Percentiles rank a stretch among this genome's conserved stretches.
Evolutionary conservation across 2,329 filamentous ascomycete species (phyloP).

Genomic region (Aspergillus spinulosporus): DNA sequence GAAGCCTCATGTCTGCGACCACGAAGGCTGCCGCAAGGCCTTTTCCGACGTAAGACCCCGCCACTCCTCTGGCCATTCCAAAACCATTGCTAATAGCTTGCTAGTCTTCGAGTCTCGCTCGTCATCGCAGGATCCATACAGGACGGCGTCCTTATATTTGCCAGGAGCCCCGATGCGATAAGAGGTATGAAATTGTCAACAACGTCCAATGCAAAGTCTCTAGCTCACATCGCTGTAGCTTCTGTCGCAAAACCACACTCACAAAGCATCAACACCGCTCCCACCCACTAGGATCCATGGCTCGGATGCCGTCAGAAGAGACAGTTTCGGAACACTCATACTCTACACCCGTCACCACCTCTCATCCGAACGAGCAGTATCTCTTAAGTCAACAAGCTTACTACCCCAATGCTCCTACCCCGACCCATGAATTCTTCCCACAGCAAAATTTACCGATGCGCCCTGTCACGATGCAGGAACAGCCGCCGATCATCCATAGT

Average conservation of each 20-base stretch:
- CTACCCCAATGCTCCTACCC: constrained; percentile 35
- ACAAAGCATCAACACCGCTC: constrained; percentile 44
- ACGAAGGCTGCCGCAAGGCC: constrained; percentile 45
- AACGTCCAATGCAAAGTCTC: neutral
- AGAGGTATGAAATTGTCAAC: constrained; percentile 29
- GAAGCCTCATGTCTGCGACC: constrained; percentile 47
- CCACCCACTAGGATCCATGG: constrained; percentile 36
- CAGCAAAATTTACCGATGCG: constrained; percentile 35
- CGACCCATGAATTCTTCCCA: constrained; percentile 41
- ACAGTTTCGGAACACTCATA: constrained; percentile 40
- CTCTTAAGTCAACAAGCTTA: constrained; percentile 39
- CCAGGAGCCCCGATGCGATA: constrained; percentile 41
- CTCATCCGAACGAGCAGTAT: constrained; percentile 37
- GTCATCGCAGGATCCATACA: constrained; percentile 43
- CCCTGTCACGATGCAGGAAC: constrained; percentile 33
- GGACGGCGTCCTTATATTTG: constrained; percentile 45
- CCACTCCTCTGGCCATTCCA: neutral
- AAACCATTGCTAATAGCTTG: constrained; percentile 12
- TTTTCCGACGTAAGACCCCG: constrained; percentile 44
- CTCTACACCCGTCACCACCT: constrained; percentile 31
- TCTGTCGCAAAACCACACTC: constrained; percentile 44
- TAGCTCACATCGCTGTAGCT: constrained; percentile 26
- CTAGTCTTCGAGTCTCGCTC: constrained; percentile 44
- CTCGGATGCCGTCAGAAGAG: constrained; percentile 40
- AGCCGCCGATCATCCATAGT: constrained; percentile 33